Base-by-base conservation (phyloP, 306 rosid genomes). In the Pyrus communis region DNA sequence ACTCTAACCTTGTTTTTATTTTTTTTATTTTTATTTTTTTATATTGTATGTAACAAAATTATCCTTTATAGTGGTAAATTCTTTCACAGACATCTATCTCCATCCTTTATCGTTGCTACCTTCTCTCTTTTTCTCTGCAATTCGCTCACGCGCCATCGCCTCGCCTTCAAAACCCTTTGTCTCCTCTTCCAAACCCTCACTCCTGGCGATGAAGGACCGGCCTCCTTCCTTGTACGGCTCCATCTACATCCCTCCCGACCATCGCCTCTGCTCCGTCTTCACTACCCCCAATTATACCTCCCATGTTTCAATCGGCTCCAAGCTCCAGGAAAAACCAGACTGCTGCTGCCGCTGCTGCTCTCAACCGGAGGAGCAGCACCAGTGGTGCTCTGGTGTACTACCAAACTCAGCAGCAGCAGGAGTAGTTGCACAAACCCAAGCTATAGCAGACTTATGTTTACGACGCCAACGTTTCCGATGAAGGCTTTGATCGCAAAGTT, bases 211-310 rank as follows among this genome's bases (percentile, higher is more conserved):
- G 98, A 90, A 95, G 89, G 97, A 89, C 84, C 90, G 91, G 64
- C 87, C 92, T 76, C 97, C 88, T 57, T 81, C 96, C 57, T 87
- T 96, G 62, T 75, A 80, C 73, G 93, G 87, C 84, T 78, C 89
- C 83, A 70, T 89, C 31, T 94, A 94, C 80, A 84, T 94, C 42
- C 97, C 98, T 74, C 98, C 98, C 30, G 97, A 88, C 85, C 87
- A 90, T 21, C 97, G 96, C 38, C 83, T 84, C 6, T 97, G 89
- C 85, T 88, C 97, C 71, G 86, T 85, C 76, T 69, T 85, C 52
- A 72, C 80, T 61, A 35, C 86, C 70, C 68, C 82, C 11, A 82
- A 64, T 69, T 15, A 73, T 83, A 78, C 68, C 69, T 74, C 96
- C 25, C 38, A 86, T 72, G 52, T 85, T 80, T 70, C 86, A 1